Evolutionary conservation across 2,329 filamentous ascomycete species (phyloP).

Genomic region (Rhinocladiella similis): DNA sequence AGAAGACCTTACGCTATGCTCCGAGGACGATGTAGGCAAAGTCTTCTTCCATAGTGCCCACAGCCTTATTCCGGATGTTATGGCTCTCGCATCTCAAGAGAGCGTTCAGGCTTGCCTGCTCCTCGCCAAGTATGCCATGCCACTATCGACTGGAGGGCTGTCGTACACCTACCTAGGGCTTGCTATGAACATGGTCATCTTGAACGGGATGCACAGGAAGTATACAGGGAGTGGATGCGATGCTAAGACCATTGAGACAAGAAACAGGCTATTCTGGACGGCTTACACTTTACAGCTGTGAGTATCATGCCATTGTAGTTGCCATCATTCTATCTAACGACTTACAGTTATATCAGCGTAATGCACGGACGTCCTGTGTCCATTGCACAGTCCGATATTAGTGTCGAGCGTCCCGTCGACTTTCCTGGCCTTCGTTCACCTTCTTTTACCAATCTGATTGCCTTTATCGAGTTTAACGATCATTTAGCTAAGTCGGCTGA

Average conservation of each 20-base stretch:
- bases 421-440: slow-evolving; percentile 30
- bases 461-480: slow-evolving; percentile 26
- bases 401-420: slow-evolving; percentile 46
- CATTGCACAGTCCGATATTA: slow-evolving; percentile 50
- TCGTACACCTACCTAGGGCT: slow-evolving; percentile 55
- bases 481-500: too few relatives aligned
- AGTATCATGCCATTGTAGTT: neutral
- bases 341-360: slow-evolving; percentile 41
- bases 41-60: slow-evolving; percentile 54
- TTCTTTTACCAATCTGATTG: slow-evolving; percentile 41
- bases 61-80: slow-evolving; percentile 52
- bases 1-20: slow-evolving; percentile 18
- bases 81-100: slow-evolving; percentile 52
- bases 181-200: slow-evolving; percentile 53
- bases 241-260: slow-evolving; percentile 45
- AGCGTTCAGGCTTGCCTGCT: slow-evolving; percentile 56
- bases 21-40: slow-evolving; percentile 51
- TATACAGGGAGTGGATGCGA: slow-evolving; percentile 42
- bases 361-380: slow-evolving; percentile 54
- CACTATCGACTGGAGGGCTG: slow-evolving; percentile 52
- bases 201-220: slow-evolving; percentile 57
- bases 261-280: slow-evolving; percentile 56
- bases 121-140: slow-evolving; percentile 53
- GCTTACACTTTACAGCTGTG: slow-evolving; percentile 54
- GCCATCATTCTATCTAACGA: neutral